Base-by-base conservation (phyloP, 2,329 filamentous ascomycete genomes). In the Rhytidhysteron rufulum region DNA sequence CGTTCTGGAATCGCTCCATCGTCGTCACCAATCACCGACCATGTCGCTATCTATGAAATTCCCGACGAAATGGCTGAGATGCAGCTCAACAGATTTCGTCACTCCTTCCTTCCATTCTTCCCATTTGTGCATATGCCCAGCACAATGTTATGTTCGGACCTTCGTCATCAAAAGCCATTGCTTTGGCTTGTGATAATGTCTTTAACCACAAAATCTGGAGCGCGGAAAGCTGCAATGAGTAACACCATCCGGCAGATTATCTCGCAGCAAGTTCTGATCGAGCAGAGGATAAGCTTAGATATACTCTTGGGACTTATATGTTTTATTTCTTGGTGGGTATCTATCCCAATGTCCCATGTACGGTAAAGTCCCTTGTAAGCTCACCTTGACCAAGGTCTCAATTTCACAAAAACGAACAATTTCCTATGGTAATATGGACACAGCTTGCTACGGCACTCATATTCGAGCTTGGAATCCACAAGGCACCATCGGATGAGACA, bases 281-380 rank as follows among this genome's bases (percentile, higher is more conserved):
- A 73, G 8, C 60, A 67, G n/a, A 74, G 78, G 40, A 68, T 70
- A 37, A 70, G 56, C 34, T 59, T 79, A 29, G 78, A 81, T 45
- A 46, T 80, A 9, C 58, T 82, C 2, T 62, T 75, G 9, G 77
- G 76, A 0, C 42, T 79, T 3, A 36, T 36, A 36, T 16, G n/a
- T 27, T 27, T 8, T 13, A 7, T 27, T 13, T 7, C 24, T 7
- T 27, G 24, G 24, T 27, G 8, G 13, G 24, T 27, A 7, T 27
- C 24, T 13, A 13, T 8, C 13, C 24, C 7, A 27, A 13, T 13
- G 7, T 27, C 24, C 13, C 7, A 7, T 27, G 8, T 27, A 8
- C 8, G 24, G 7, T 27, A 13, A 8, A 27, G 8, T 13, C 24
- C 13, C 7, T 27, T 27, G 8, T 7, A 27, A 8, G 24, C 24